These are phyloP conservation scores for Linum lewisii DNA, from an alignment of 345 rosid genomes.

Conservation along the genomic window DNA sequence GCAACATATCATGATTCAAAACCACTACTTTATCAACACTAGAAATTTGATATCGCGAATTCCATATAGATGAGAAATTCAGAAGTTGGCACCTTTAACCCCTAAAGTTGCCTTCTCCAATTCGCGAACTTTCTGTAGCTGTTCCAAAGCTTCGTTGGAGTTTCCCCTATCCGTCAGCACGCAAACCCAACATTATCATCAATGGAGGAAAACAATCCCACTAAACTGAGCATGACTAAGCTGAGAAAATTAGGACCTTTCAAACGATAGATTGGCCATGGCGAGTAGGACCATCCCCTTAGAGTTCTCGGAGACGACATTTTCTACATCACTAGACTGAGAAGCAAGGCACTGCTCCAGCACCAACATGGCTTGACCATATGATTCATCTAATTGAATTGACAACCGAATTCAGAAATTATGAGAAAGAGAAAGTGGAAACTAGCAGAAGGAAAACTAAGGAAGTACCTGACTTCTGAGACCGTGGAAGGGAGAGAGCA, in stretches of 20 bases:
- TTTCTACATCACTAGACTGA: constrained; percentile 39
- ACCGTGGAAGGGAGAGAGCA: constrained; percentile 65
- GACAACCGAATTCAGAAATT: no score
- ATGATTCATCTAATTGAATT: constrained; percentile 44
- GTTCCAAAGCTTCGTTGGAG: constrained; percentile 54
- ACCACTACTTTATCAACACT: constrained; percentile 7
- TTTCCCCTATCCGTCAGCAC: constrained; percentile 34
- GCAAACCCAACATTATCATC: constrained; percentile 5
- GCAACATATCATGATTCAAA: constrained; percentile 6
- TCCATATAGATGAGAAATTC: not conserved
- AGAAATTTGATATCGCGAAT: not conserved
- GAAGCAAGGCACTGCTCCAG: constrained; percentile 71
- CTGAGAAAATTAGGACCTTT: constrained; percentile 36
- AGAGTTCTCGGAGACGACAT: constrained; percentile 33
- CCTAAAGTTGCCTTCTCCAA: constrained; percentile 30
- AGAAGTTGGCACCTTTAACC: constrained; percentile 38
- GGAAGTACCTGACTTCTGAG: constrained; percentile 57
- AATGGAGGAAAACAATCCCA: not conserved
- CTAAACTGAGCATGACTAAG: not conserved
- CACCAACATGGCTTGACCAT: constrained; percentile 69
- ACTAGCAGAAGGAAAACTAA: not conserved
- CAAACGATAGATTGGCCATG: constrained; percentile 61
- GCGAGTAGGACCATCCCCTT: constrained; percentile 65
- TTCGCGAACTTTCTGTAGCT: constrained; percentile 33
- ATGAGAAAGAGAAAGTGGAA: not conserved